Evolutionary conservation across 345 rosid genomes (phyloP).

Genomic region (Geranium rotundifolium): DNA sequence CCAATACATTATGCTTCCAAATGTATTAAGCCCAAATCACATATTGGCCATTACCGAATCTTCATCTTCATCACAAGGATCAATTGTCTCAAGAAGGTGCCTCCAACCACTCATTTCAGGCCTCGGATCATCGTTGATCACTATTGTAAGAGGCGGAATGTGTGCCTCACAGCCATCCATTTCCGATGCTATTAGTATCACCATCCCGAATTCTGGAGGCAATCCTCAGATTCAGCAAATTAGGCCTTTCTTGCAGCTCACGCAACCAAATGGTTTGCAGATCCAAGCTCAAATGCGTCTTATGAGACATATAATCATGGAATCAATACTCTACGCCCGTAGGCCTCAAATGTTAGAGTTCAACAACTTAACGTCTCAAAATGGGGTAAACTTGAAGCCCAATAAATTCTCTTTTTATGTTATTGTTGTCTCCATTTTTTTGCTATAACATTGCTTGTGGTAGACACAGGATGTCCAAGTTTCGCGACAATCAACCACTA

Average conservation of each 20-base stretch:
- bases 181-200: not conserved
- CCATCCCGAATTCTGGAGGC: not conserved
- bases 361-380: not conserved
- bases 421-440: too few relatives aligned
- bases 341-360: not conserved
- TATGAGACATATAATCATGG: not conserved
- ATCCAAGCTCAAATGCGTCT: not conserved
- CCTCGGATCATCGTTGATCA: not conserved
- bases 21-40: not conserved
- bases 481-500: not conserved
- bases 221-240: not conserved
- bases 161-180: not conserved
- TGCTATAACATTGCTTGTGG: not conserved
- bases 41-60: not conserved
- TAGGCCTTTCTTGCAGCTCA: not conserved
- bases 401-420: too few relatives aligned
- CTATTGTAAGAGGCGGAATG: too few relatives aligned
- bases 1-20: not conserved
- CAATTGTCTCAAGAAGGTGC: not conserved
- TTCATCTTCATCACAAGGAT: not conserved
- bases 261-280: not conserved
- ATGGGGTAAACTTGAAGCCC: not conserved
- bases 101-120: not conserved
- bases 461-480: constrained; percentile 5
- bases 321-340: not conserved